Evolutionary conservation across 495 filamentous ascomycete species (phyloP).

Genomic region (Trichoderma reesei): DNA sequence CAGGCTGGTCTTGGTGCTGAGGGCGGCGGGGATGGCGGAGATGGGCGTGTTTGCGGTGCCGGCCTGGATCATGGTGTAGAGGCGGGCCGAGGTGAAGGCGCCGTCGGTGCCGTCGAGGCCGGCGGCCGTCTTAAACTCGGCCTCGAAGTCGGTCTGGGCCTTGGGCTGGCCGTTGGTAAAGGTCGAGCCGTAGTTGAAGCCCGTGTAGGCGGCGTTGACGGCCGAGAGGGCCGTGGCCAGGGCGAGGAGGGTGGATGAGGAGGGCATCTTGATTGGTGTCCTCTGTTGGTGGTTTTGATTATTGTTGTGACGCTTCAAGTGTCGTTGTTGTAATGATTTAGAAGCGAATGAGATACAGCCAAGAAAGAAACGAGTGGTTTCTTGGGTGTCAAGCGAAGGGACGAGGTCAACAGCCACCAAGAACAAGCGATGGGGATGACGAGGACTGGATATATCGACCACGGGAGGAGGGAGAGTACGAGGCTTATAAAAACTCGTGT

Average conservation of each 20-base stretch:
- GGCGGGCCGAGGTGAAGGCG: conserved; percentile 57
- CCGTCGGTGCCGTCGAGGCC: conserved; percentile 57
- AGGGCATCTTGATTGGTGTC: conserved; percentile 21
- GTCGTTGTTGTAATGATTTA: background rate
- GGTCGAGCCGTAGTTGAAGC: conserved; percentile 77
- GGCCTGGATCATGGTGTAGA: conserved; percentile 41
- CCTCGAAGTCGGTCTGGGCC: conserved; percentile 54
- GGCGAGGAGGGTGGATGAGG: conserved; percentile 19
- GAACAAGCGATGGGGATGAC: background rate
- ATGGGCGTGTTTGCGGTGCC: conserved; percentile 49
- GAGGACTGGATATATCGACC: background rate
- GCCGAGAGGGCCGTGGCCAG: conserved; percentile 23
- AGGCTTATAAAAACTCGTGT: background rate
- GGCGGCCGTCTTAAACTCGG: conserved; percentile 61
- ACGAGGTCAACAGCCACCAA: background rate
- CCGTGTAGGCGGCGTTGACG: conserved; percentile 39
- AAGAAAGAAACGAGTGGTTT: conserved; percentile 2
- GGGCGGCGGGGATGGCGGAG: conserved; percentile 68
- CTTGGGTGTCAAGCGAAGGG: background rate
- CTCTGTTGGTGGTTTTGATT: background rate
- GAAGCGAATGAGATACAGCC: background rate
- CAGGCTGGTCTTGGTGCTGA: conserved; percentile 58
- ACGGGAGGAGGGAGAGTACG: background rate
- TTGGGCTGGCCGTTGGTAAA: conserved; percentile 52
- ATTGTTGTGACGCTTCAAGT: background rate